These are phyloP conservation scores for Beauveria brongniartii DNA, from an alignment of 2,329 filamentous ascomycete species.

Conservation along the genomic window DNA sequence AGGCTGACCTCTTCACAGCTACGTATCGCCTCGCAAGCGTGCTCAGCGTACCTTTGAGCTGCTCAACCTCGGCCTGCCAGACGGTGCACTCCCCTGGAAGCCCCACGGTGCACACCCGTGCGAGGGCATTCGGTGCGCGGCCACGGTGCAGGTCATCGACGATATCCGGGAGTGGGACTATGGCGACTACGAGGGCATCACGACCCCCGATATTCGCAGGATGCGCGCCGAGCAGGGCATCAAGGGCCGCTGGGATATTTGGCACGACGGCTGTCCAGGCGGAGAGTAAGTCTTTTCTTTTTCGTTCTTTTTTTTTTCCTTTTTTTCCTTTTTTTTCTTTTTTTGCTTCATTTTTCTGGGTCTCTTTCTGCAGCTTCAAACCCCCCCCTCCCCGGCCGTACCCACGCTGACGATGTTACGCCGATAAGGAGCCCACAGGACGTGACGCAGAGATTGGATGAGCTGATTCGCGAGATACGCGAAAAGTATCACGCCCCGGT, in stretches of 20 bases:
- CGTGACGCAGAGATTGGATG: slow-evolving; percentile 64
- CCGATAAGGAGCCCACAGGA: slow-evolving; percentile 56
- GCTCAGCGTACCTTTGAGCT: slow-evolving; percentile 88
- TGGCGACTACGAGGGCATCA: slow-evolving; percentile 78
- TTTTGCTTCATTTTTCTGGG: too few species aligned
- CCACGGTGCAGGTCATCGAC: slow-evolving; percentile 58
- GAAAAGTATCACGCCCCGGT: slow-evolving; percentile 53
- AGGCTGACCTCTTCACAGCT: slow-evolving; percentile 36
- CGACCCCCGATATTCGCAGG: slow-evolving; percentile 58
- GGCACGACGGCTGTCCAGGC: slow-evolving; percentile 77
- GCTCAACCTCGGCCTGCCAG: slow-evolving; percentile 63
- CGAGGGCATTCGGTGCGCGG: slow-evolving; percentile 41
- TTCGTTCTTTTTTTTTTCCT: not conserved
- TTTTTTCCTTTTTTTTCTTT: not conserved
- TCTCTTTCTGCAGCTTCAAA: too few species aligned
- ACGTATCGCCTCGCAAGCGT: slow-evolving; percentile 77
- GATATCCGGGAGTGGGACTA: slow-evolving; percentile 83
- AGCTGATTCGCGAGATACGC: slow-evolving; percentile 67
- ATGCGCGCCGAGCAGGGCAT: slow-evolving; percentile 49
- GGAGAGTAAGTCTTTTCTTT: slow-evolving; percentile 59
- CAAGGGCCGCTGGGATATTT: slow-evolving; percentile 65
- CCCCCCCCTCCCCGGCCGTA: too few species aligned
- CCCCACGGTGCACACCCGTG: slow-evolving; percentile 32
- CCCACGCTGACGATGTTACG: not conserved
- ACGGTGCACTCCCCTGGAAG: slow-evolving; percentile 62